phyloP scores from a whole-genome alignment of 192 early-diverging fungal genomes.

The Coemansia sp. region DNA sequence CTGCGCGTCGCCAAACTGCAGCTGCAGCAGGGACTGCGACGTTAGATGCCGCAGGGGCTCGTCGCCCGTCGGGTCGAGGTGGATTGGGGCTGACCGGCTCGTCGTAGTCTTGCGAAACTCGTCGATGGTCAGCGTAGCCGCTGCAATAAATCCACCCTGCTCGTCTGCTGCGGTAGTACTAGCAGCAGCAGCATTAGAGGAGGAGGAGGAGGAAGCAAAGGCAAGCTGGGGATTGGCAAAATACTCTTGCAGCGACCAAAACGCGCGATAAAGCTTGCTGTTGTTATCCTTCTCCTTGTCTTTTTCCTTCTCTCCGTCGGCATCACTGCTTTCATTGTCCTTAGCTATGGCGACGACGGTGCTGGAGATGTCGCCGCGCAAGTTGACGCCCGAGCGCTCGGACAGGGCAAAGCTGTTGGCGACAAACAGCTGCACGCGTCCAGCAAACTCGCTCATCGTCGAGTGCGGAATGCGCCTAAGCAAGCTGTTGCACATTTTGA shows the following conservation, averaged over 20 bases:
- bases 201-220: conserved; percentile 5
- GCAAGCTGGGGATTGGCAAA: conserved; percentile 72
- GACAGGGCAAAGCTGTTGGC: conserved; percentile 82
- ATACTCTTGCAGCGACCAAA: conserved; percentile 80
- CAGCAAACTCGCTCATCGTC: conserved; percentile 77
- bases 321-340: background rate
- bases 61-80: conserved; percentile 18
- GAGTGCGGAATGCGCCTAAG: conserved; percentile 86
- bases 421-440: conserved; percentile 88
- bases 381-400: conserved; percentile 91
- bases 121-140: conserved; percentile 27
- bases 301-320: conserved; percentile 3
- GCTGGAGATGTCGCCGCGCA: conserved; percentile 78
- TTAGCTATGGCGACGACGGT: background rate
- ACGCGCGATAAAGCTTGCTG: conserved; percentile 63
- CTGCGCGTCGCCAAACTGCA: conserved; percentile 76
- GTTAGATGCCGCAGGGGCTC: conserved; percentile 40
- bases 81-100: conserved; percentile 8
- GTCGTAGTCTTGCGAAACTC: conserved; percentile 39
- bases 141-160: conserved; percentile 15
- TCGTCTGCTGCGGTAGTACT: conserved; percentile 8
- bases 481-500: conserved; percentile 89
- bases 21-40: conserved; percentile 28
- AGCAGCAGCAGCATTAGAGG: no score
- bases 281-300: conserved; percentile 4